Percentiles rank a stretch among this genome's conserved stretches.
These are phyloP conservation scores for Lenzites betulinus DNA, from an alignment of 768 basidiomycete genomes.

Conservation along the genomic window DNA sequence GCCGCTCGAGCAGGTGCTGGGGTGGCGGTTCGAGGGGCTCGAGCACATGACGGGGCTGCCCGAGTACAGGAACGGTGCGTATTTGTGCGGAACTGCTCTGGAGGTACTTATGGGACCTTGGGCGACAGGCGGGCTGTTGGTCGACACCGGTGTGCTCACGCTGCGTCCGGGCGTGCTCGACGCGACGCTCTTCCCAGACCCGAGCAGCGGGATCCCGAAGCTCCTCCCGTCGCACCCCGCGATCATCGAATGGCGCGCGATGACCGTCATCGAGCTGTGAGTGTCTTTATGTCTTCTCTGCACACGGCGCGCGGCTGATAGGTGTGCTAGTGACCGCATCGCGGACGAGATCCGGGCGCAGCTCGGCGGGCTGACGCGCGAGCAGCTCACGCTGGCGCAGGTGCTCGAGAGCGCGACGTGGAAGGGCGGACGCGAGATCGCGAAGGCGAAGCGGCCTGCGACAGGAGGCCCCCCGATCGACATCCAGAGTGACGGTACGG, in stretches of 20 bases:
- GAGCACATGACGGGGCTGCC: slow-evolving; percentile 91
- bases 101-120: too few relatives aligned
- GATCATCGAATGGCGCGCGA: slow-evolving; percentile 93
- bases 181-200: slow-evolving; percentile 43
- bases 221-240: slow-evolving; percentile 81
- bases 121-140: slow-evolving; percentile 85
- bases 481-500: slow-evolving; percentile 82
- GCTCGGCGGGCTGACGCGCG: slow-evolving; percentile 45
- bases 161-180: slow-evolving; percentile 62
- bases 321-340: slow-evolving; percentile 68
- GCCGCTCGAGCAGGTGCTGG: slow-evolving; percentile 72
- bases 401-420: slow-evolving; percentile 94
- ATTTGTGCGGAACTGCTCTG: too few relatives aligned
- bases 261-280: slow-evolving; percentile 92
- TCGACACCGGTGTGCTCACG: slow-evolving; percentile 80
- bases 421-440: slow-evolving; percentile 95
- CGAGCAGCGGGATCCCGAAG: slow-evolving; percentile 56
- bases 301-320: background rate
- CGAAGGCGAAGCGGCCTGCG: slow-evolving; percentile 69
- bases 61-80: slow-evolving; percentile 90
- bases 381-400: slow-evolving; percentile 76
- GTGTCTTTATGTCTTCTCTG: slow-evolving; percentile 32
- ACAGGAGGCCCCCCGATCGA: slow-evolving; percentile 86
- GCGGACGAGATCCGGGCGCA: slow-evolving; percentile 66
- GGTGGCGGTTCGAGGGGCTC: slow-evolving; percentile 80